Conservation (phyloP, 805 yeast species). For the Saccharomycopsis capsularis region DNA sequence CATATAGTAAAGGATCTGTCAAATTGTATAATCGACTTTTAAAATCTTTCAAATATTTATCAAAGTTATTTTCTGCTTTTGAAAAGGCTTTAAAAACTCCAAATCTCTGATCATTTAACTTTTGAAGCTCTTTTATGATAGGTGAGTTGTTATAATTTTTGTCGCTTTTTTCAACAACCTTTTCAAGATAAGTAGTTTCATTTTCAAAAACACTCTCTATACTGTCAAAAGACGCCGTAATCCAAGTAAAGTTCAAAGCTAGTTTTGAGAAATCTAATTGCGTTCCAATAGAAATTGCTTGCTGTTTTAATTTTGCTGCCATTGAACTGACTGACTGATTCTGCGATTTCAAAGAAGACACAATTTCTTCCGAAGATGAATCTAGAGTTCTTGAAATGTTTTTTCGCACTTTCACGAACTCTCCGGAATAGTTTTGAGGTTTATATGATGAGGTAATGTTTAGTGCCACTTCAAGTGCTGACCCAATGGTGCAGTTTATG, state of each 20-base stretch:
- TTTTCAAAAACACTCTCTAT: too few species aligned
- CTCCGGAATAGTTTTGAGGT: not conserved
- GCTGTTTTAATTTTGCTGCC: not conserved
- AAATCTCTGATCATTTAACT: not conserved
- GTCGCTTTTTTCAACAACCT: not conserved
- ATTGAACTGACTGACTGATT: not conserved
- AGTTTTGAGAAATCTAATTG: constrained; percentile 2
- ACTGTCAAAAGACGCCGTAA: not conserved
- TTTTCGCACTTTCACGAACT: not conserved
- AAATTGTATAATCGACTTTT: too few species aligned
- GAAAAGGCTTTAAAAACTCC: too few species aligned
- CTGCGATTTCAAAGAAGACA: not conserved
- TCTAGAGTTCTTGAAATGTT: not conserved
- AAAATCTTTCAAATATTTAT: too few species aligned
- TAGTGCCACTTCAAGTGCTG: too few species aligned
- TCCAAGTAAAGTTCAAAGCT: constrained; percentile 4
- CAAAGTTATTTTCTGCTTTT: too few species aligned
- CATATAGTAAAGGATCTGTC: too few species aligned
- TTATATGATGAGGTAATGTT: too few species aligned
- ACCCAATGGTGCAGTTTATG: not conserved
- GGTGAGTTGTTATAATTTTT: not conserved
- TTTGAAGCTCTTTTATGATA: not conserved
- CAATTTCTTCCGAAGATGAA: not conserved
- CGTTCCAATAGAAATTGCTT: not conserved
- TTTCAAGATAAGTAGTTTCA: not conserved